phyloP scores from a whole-genome alignment of 495 filamentous ascomycete genomes.

The Penicillium egyptiacum region DNA sequence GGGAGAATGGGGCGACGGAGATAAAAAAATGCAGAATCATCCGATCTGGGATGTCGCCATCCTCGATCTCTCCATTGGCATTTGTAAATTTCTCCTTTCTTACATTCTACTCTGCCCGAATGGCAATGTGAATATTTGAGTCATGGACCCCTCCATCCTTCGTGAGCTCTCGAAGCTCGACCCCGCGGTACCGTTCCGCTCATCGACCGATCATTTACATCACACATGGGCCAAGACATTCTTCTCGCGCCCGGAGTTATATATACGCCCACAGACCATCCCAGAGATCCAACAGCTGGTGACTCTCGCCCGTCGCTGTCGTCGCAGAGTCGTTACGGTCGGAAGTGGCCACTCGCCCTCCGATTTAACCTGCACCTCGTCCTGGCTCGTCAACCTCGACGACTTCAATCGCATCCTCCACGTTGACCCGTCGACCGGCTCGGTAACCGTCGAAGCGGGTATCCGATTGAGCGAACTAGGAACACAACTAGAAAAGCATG shows the following conservation, averaged over 20 bases:
- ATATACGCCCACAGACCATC: conserved; percentile 75
- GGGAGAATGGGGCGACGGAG: neutral
- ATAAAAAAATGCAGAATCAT: conserved; percentile 2
- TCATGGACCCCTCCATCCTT: conserved; percentile 50
- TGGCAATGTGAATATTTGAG: conserved; percentile 14
- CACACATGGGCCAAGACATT: conserved; percentile 97
- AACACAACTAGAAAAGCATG: conserved; percentile 64
- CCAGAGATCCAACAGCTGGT: conserved; percentile 81
- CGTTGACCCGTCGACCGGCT: conserved; percentile 59
- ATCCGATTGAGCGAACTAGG: conserved; percentile 76
- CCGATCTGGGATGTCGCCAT: conserved; percentile 23
- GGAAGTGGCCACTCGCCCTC: conserved; percentile 91
- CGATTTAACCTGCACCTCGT: conserved; percentile 88
- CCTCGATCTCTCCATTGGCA: neutral
- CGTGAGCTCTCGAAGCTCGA: conserved; percentile 57
- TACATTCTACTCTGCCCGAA: neutral
- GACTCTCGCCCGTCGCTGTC: conserved; percentile 74
- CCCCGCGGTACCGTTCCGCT: conserved; percentile 71
- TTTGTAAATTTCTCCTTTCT: neutral
- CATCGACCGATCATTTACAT: conserved; percentile 67
- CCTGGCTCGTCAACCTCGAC: conserved; percentile 94
- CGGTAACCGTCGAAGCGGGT: conserved; percentile 78
- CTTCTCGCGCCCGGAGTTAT: conserved; percentile 82
- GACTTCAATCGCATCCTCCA: conserved; percentile 69
- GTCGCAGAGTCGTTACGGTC: conserved; percentile 74